Evolutionary conservation across 2,329 filamentous ascomycete genomes (phyloP).

Genomic region (Bipolaris sorokiniana): DNA sequence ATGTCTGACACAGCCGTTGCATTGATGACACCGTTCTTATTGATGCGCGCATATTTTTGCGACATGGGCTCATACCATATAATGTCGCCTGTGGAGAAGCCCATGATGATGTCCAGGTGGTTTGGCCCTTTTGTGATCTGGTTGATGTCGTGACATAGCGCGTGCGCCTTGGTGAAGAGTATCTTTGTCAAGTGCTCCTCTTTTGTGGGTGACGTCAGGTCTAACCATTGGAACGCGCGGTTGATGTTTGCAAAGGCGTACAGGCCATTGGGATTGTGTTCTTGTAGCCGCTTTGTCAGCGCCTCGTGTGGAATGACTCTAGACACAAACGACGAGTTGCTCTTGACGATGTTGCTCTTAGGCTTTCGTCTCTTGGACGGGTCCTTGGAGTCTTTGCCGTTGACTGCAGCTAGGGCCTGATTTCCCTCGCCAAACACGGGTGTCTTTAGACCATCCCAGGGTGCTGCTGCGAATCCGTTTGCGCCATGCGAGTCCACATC

Average conservation of each 20-base stretch:
- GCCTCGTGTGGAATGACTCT: conserved; percentile 89
- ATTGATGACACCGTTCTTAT: conserved; percentile 96
- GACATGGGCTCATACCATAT: conserved; percentile 99
- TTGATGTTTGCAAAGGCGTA: conserved; percentile 97
- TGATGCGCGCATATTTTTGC: conserved; percentile 92
- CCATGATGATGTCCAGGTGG: conserved; percentile 92
- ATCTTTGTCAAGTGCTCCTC: conserved; percentile 94
- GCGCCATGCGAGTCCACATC: conserved; percentile 53
- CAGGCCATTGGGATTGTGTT: conserved; percentile 77
- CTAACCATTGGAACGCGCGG: conserved; percentile 93
- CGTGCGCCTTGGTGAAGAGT: conserved; percentile 94
- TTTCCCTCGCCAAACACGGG: conserved; percentile 89
- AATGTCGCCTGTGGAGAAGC: conserved; percentile 94
- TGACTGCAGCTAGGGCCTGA: conserved; percentile 66
- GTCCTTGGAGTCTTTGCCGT: conserved; percentile 71
- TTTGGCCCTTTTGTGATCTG: conserved; percentile 75
- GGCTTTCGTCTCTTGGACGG: conserved; percentile 81
- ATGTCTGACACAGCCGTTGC: conserved; percentile 84
- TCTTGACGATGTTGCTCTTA: conserved; percentile 98
- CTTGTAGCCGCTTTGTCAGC: conserved; percentile 76
- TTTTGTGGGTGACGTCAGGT: conserved; percentile 78
- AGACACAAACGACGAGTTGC: conserved; percentile 98
- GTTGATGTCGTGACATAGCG: conserved; percentile 93
- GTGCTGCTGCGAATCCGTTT: conserved; percentile 45
- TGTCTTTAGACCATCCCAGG: conserved; percentile 39